Conservation (phyloP, 129 eudicot species). For the Centaurea solstitialis region DNA sequence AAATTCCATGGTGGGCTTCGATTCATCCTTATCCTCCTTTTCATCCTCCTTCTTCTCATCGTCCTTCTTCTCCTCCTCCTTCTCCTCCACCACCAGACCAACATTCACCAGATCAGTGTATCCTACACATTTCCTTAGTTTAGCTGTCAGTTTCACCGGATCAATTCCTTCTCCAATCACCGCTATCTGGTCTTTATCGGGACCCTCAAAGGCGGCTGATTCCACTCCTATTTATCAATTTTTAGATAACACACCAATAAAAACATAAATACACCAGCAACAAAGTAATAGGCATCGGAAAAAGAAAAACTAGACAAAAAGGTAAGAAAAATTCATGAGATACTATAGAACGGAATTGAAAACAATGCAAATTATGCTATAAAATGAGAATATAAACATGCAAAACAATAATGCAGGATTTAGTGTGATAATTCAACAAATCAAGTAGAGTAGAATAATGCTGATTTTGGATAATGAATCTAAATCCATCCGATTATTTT, state of each 20-base stretch:
- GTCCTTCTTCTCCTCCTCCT: no score
- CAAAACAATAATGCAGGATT: not conserved
- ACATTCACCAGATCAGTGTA: conserved; percentile 30
- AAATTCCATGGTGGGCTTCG: not conserved
- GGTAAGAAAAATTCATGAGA: no score
- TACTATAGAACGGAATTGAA: no score
- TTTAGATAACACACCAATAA: no score
- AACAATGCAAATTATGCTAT: no score
- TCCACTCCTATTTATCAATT: conserved; percentile 32
- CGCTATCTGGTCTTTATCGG: conserved; percentile 35
- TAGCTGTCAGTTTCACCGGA: conserved; percentile 24
- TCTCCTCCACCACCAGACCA: conserved; percentile 13
- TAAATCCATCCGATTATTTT: no score
- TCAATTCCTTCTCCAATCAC: conserved; percentile 39
- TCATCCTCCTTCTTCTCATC: no score
- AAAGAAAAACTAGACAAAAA: no score
- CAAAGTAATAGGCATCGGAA: no score
- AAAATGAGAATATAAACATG: no score
- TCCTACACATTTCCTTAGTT: conserved; percentile 29
- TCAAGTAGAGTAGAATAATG: not conserved
- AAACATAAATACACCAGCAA: no score
- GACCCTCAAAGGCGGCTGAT: conserved; percentile 26
- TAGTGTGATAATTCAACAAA: not conserved
- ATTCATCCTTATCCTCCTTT: no score
- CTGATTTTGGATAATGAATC: not conserved